Base-by-base conservation (phyloP, 176 grass and related monocot species). In the Ensete glaucum region DNA sequence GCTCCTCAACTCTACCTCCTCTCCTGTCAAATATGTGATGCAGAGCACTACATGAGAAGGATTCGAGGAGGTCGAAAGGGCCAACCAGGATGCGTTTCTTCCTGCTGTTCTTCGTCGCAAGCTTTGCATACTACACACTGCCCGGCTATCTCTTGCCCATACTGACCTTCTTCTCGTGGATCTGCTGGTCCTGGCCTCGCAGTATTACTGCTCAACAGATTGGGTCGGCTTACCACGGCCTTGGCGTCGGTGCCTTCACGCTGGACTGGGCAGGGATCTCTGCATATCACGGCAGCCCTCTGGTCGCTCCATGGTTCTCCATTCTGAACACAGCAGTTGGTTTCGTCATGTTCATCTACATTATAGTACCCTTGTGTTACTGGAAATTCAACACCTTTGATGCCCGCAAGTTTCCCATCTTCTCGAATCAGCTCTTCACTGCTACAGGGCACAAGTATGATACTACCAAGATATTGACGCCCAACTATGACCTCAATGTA, bases 251-350 rank as follows among this genome's bases (percentile, higher is more conserved):
- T 52, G 92, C 92, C 51, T 96, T 96, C 87, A 96, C 92, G 11
- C 89, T 96, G 1, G 92, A 96, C 77, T 96, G 92, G 92, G 92
- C 92, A 0, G 92, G 92, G 65, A 96, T 96, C 84, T 96, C 92
- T 20, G 92, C 92, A 17, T 96, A 96, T 84, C 92, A 96, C 62
- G 92, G 92, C 62, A 96, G 92, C 73, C 92, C 92, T 51, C 87
- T 96, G 79, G 92, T 96, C 75, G 73, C 89, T 49, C 92, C 92
- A n/a, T 96, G 92, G 92, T 83, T 90, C 58, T 96, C 92, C 82
- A 96, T 96, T 83, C 85, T 90, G 79, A 96, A 96, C 76, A 83
- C 86, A 0, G 89, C 87, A 27, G 85, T 54, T 1, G 92, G 92
- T 8, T 96, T 96, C 87, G 88, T 96, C 84, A 92, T 96, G 87